Evolutionary conservation across 768 basidiomycete genomes (phyloP).

Genomic region (Tulasnella sp.): DNA sequence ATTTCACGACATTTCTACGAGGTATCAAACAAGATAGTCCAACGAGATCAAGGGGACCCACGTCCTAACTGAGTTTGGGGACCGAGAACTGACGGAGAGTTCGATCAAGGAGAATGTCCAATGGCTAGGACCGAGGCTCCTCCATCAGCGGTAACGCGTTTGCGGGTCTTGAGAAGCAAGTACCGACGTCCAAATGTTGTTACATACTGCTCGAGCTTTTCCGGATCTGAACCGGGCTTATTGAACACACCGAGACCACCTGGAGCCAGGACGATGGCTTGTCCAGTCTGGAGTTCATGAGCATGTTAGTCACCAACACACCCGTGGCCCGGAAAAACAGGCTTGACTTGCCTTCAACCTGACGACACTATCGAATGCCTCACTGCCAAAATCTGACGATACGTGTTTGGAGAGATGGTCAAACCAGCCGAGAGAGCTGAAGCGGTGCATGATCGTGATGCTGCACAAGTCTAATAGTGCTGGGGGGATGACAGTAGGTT

Average conservation of each 20-base stretch:
- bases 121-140: slow-evolving; percentile 53
- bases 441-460: slow-evolving; percentile 24
- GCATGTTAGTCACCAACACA: background rate
- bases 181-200: slow-evolving; percentile 61
- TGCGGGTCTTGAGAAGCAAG: slow-evolving; percentile 62
- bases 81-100: background rate
- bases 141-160: slow-evolving; percentile 64
- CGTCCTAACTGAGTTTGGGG: background rate
- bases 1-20: background rate
- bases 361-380: slow-evolving; percentile 69
- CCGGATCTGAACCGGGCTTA: slow-evolving; percentile 31
- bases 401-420: slow-evolving; percentile 47
- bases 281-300: slow-evolving; percentile 57
- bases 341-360: slow-evolving; percentile 56
- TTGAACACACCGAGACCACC: slow-evolving; percentile 58
- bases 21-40: background rate
- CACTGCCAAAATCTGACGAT: slow-evolving; percentile 58
- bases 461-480: slow-evolving; percentile 28
- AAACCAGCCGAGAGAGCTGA: slow-evolving; percentile 23
- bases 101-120: background rate
- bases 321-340: background rate
- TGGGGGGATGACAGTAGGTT: slow-evolving; percentile 31
- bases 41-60: background rate
- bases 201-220: slow-evolving; percentile 13
- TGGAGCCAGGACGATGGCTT: slow-evolving; percentile 70